A percentile compares a stretch with the other conserved stretches of the same genome.
Conservation (phyloP, 768 basidiomycete species). For the Cubamyces lactineus region DNA sequence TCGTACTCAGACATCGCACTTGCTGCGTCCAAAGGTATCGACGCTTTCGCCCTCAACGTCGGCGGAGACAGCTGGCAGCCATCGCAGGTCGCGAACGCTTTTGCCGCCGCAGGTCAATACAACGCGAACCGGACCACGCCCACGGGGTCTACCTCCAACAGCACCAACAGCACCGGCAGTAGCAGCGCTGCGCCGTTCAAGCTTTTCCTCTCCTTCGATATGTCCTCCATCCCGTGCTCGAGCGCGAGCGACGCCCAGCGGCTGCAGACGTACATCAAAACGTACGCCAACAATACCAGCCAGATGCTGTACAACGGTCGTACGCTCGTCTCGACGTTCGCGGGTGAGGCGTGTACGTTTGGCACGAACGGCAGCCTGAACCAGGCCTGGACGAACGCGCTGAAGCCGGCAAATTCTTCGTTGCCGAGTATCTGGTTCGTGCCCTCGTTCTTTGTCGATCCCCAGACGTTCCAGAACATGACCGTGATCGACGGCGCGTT, state of each 20-base stretch:
- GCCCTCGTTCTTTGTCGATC: constrained; percentile 70
- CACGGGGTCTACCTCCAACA: not conserved
- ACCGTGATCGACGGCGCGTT: constrained; percentile 18
- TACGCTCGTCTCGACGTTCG: constrained; percentile 70
- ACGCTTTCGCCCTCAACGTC: constrained; percentile 74
- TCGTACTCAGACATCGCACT: constrained; percentile 47
- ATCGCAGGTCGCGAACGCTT: constrained; percentile 65
- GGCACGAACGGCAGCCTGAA: constrained; percentile 50
- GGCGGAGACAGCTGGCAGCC: constrained; percentile 68
- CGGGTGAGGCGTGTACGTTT: constrained; percentile 70
- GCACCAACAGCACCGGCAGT: constrained; percentile 27
- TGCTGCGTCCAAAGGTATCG: constrained; percentile 61
- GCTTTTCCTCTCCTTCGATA: constrained; percentile 37
- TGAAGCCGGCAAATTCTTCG: constrained; percentile 49
- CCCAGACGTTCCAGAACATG: constrained; percentile 45
- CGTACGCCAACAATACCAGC: constrained; percentile 58
- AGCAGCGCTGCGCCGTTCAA: constrained; percentile 54
- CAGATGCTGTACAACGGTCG: constrained; percentile 52
- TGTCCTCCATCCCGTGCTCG: constrained; percentile 54
- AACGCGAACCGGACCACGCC: constrained; percentile 3
- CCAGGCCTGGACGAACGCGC: constrained; percentile 58
- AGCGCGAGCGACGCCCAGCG: constrained; percentile 49
- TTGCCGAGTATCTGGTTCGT: constrained; percentile 62
- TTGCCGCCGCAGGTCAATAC: constrained; percentile 35
- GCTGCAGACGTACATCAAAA: constrained; percentile 57